Evolutionary conservation across 2,329 filamentous ascomycete genomes (phyloP).

Genomic region (Immersiporthe knoxdaviesiana): DNA sequence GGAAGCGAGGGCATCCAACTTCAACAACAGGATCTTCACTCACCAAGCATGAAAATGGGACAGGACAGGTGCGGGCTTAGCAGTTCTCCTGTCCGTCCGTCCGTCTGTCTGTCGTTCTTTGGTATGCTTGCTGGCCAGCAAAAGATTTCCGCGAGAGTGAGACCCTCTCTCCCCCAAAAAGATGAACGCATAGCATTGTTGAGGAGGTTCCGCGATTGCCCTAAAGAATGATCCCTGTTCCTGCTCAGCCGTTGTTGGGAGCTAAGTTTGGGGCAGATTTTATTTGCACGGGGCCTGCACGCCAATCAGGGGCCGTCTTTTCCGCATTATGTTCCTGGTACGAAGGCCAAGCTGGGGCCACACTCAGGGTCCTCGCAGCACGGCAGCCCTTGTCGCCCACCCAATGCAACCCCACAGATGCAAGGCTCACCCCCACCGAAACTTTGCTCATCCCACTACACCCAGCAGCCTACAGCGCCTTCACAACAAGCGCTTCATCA

Average conservation of each 20-base stretch:
- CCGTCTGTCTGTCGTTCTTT: not conserved
- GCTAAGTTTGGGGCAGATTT: conserved; percentile 11
- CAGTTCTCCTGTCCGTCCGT: conserved; percentile 1
- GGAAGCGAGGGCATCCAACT: not conserved
- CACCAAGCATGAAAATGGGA: not conserved
- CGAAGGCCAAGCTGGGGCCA: not conserved
- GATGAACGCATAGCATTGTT: conserved; percentile 22
- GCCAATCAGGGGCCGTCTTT: conserved; percentile 12
- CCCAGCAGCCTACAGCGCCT: conserved; percentile 4
- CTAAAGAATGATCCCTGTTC: conserved; percentile 18
- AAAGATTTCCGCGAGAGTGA: not conserved
- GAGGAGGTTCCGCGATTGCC: conserved; percentile 12
- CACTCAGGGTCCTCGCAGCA: conserved; percentile 11
- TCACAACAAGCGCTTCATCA: conserved; percentile 8
- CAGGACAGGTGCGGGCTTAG: not conserved
- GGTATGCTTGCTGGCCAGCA: conserved; percentile 3
- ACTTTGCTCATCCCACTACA: conserved; percentile 1
- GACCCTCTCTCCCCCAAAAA: not conserved
- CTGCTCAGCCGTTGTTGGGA: conserved; percentile 23
- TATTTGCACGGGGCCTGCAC: conserved; percentile 19
- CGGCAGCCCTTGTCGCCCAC: conserved; percentile 2
- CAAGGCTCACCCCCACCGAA: conserved; percentile 18
- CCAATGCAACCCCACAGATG: conserved; percentile 1
- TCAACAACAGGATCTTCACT: conserved; percentile 4
- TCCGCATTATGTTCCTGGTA: conserved; percentile 16